Evolutionary conservation across 1,284 basidiomycete genomes (phyloP).

Genomic region (Macrocybe sp.): DNA sequence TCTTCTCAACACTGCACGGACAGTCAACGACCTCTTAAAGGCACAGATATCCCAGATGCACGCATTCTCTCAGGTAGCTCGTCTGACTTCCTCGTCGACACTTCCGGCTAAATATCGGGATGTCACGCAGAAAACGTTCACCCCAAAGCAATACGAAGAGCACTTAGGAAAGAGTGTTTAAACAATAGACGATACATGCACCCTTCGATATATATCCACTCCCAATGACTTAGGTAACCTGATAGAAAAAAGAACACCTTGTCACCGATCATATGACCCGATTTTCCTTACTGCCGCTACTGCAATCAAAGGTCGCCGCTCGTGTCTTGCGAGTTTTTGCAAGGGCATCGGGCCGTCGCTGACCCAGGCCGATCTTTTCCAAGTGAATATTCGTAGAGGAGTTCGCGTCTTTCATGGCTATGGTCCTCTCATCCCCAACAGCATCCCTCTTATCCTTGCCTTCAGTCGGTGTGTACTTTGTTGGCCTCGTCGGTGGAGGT

Average conservation of each 20-base stretch:
- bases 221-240: background rate
- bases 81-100: background rate
- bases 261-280: no score
- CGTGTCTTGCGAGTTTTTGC: no score
- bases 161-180: constrained; percentile 32
- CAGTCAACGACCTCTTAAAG: constrained; percentile 75
- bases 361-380: background rate
- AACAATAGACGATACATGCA: background rate
- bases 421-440: background rate
- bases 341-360: no score
- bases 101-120: background rate
- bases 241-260: no score
- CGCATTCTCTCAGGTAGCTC: constrained; percentile 75
- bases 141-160: constrained; percentile 63
- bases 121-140: constrained; percentile 61
- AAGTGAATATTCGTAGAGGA: background rate
- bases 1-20: background rate
- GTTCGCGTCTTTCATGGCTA: constrained; percentile 9
- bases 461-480: constrained; percentile 2
- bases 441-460: background rate
- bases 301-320: no score
- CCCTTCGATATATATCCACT: background rate
- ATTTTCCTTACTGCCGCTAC: no score
- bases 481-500: background rate
- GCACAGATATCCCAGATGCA: constrained; percentile 72